These are phyloP conservation scores for Debaryomycetaceae sp. DNA, from an alignment of 1,139 yeast genomes.

Conservation along the genomic window DNA sequence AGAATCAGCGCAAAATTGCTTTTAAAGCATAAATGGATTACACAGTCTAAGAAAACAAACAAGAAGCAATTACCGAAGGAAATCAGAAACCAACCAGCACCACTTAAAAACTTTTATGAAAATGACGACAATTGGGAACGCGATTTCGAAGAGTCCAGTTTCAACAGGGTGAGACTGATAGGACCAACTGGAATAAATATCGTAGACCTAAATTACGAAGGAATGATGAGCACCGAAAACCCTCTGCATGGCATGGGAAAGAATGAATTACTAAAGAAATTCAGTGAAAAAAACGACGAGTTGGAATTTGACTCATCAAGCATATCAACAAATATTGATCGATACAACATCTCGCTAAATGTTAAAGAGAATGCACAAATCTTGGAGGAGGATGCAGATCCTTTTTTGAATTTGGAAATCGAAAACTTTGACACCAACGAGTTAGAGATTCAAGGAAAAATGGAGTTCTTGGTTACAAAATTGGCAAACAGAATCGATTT, in stretches of 20 bases:
- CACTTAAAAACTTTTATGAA: slow-evolving; percentile 27
- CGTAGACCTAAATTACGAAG: slow-evolving; percentile 7
- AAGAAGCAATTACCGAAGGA: slow-evolving; percentile 2
- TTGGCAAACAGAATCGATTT: slow-evolving; percentile 32
- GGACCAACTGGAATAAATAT: slow-evolving; percentile 6
- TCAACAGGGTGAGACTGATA: neutral
- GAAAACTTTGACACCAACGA: slow-evolving; percentile 45
- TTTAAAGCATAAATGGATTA: slow-evolving; percentile 62
- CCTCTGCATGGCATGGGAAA: slow-evolving; percentile 15
- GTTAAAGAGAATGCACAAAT: slow-evolving; percentile 6
- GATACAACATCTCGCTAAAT: neutral
- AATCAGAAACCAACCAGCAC: slow-evolving; percentile 13
- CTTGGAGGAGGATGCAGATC: slow-evolving; percentile 30
- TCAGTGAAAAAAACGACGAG: slow-evolving; percentile 25
- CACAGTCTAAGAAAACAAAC: slow-evolving; percentile 6
- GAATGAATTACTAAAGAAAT: slow-evolving; percentile 28
- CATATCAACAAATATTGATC: slow-evolving; percentile 4
- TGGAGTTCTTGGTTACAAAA: slow-evolving; percentile 38
- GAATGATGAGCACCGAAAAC: slow-evolving; percentile 8
- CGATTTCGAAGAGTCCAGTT: slow-evolving; percentile 22
- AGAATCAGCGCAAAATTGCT: slow-evolving; percentile 58
- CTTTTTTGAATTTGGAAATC: slow-evolving; percentile 38
- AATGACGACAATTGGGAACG: slow-evolving; percentile 33
- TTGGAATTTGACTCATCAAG: slow-evolving; percentile 10
- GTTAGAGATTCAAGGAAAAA: slow-evolving; percentile 40